Evolutionary conservation across 2,329 filamentous ascomycete genomes (phyloP), one percentile per base, ranked within the genome.

Genomic region (Leptographium galeiforme): DNA sequence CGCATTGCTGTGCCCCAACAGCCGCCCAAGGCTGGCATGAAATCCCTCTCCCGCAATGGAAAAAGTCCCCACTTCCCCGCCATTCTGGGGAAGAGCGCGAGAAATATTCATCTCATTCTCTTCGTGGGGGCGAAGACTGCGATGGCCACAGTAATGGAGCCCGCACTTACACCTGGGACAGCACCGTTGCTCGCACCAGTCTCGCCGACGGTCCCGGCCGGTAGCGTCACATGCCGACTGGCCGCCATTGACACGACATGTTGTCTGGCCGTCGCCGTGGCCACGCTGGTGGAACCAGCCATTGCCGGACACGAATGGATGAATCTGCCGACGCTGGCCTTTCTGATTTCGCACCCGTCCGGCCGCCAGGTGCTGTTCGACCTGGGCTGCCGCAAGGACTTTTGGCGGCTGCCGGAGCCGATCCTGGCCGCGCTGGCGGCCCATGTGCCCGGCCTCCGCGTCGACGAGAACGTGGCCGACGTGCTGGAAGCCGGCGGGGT

Each of bases 311-410:
- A 48, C 33, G n/a, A 19, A 12, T 52, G 46, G 41, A 8, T 44
- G 19, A 44, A 44, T 12, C 19, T 44, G 8, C 54, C 54, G 43
- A 50, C 54, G 14, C 32, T 55, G 12, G 49, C 54, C 30, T 55
- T 56, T 40, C 38, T 57, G 25, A 43, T 57, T 11, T 46, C 53
- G 36, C 53, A 54, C 25, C 52, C 56, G 39, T 56, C 56, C 2
- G 53, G 52, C 13, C 53, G 49, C 6, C 67, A 66, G 43, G 55
- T 59, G 16, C 60, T 66, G 12, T 53, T 52, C 32, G 50, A 33
- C 53, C 56, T 59, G 46, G 59, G 57, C 40, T 53, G 45, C 34
- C 52, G 56, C 39, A 54, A 54, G 49, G 56, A 59, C 53, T 59
- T 44, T 44, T 44, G 41, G 41, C 18, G 41, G 18, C 41, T 44